phyloP scores from a whole-genome alignment of 2,329 filamentous ascomycete genomes.

The Calonectria pseudoturangicola region DNA sequence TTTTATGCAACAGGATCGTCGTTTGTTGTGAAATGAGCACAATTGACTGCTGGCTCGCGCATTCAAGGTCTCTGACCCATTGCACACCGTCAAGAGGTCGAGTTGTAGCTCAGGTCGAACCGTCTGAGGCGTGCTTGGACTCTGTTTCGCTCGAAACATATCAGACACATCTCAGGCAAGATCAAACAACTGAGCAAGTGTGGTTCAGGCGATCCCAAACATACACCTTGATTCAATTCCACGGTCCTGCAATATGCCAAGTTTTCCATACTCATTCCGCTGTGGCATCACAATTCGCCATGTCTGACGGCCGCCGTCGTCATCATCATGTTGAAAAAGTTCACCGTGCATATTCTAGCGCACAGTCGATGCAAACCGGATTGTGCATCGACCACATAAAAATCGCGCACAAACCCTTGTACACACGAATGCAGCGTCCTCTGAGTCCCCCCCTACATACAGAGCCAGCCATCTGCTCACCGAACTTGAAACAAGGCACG shows the following conservation, averaged over 20 bases:
- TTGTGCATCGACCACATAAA: not conserved
- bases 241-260: constrained; percentile 12
- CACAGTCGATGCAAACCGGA: not conserved
- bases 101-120: not conserved
- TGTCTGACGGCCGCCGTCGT: not conserved
- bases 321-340: not conserved
- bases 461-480: constrained; percentile 17
- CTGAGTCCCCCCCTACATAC: not conserved
- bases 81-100: not conserved
- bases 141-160: constrained; percentile 18
- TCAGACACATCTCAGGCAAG: constrained; percentile 23
- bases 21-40: not conserved
- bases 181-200: not conserved
- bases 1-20: not conserved
- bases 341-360: constrained; percentile 12
- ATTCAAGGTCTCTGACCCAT: not conserved
- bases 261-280: not conserved
- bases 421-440: not conserved
- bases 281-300: not conserved
- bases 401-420: constrained; percentile 11
- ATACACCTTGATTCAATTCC: not conserved
- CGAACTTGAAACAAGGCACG: constrained; percentile 50
- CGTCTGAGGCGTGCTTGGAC: constrained; percentile 16
- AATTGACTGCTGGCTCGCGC: not conserved
- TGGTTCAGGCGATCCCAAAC: constrained; percentile 4